Percentiles rank a stretch among this genome's conserved stretches.
These are phyloP conservation scores for Cryptococcus deneoformans DNA, from an alignment of 1,284 basidiomycete species.

Conservation along the genomic window DNA sequence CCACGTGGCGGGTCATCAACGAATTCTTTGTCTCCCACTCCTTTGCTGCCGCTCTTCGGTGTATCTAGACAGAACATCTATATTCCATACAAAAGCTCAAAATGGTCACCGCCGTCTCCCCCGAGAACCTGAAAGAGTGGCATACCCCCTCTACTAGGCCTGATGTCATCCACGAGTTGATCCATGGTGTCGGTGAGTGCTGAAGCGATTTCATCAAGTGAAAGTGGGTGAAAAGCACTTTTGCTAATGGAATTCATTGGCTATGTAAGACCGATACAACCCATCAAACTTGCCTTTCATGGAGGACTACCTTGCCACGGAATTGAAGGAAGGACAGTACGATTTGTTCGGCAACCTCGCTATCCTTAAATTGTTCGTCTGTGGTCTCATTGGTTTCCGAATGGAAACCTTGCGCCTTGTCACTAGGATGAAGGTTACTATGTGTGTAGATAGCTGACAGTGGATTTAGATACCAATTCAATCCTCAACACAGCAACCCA, in stretches of 20 bases:
- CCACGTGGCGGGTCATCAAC: too few relatives aligned
- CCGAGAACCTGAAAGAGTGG: conserved; percentile 44
- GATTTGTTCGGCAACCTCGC: conserved; percentile 86
- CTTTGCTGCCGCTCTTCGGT: too few relatives aligned
- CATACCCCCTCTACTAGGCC: conserved; percentile 66
- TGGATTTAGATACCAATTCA: conserved; percentile 85
- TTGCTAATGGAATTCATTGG: not conserved
- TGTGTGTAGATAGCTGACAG: conserved; percentile 3
- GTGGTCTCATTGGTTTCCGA: not conserved
- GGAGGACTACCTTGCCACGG: conserved; percentile 91
- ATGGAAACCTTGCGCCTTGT: not conserved
- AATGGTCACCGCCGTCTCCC: conserved; percentile 38
- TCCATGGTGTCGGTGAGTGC: conserved; percentile 81
- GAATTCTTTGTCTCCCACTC: too few relatives aligned
- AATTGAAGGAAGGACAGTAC: conserved; percentile 84
- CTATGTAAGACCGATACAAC: conserved; percentile 80
- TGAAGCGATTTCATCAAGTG: not conserved
- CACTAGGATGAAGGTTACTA: not conserved
- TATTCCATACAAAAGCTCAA: conserved; percentile 6
- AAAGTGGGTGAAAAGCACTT: not conserved
- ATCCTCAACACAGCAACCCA: conserved; percentile 86
- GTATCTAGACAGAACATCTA: too few relatives aligned
- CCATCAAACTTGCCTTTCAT: conserved; percentile 88
- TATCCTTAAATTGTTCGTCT: conserved; percentile 67
- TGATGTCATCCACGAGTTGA: conserved; percentile 82